phyloP scores from a whole-genome alignment of 805 yeast genomes.

The Metschnikowia amazonensis region DNA sequence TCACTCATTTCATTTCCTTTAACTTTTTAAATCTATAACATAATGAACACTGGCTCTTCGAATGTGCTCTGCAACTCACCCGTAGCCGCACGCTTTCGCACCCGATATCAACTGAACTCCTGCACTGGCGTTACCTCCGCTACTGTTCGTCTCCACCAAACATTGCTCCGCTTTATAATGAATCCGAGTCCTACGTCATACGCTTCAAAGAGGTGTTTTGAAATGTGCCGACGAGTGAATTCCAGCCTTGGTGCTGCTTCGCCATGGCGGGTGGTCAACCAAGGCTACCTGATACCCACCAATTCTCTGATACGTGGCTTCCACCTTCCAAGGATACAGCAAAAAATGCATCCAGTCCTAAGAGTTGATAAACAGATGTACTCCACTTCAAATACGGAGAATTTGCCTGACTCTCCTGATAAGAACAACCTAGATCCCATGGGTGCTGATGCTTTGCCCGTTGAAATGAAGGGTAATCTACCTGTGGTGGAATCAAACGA shows the following conservation, averaged over 20 bases:
- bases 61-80: neutral
- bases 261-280: neutral
- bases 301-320: neutral
- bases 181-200: neutral
- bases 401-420: neutral
- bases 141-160: neutral
- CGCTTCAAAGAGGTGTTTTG: constrained; percentile 1
- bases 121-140: neutral
- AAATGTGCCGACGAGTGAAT: constrained; percentile 1
- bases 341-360: neutral
- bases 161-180: neutral
- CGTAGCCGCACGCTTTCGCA: constrained; percentile 2
- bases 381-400: neutral
- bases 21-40: too few relatives aligned
- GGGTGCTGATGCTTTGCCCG: neutral
- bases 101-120: constrained; percentile 2
- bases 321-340: neutral
- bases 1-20: too few relatives aligned
- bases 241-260: neutral
- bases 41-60: neutral
- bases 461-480: neutral
- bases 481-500: neutral
- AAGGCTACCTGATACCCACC: neutral
- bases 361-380: neutral
- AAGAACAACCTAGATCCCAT: neutral